phyloP scores from a whole-genome alignment of 441 rosid species.

The Adansonia madagascariensis region DNA sequence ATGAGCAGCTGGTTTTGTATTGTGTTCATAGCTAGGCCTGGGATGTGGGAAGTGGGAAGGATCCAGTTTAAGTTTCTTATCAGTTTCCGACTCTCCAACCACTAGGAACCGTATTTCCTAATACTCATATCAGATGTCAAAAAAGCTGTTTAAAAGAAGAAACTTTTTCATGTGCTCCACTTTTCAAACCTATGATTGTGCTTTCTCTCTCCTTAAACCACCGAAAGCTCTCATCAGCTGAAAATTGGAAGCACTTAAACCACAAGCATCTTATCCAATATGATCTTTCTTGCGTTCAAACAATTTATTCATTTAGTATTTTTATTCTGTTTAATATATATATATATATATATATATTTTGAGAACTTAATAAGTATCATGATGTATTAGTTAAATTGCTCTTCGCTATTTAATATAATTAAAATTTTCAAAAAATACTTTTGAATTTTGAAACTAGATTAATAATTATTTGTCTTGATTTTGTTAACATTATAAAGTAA shows the following conservation, averaged over 20 bases:
- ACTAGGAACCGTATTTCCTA: constrained; percentile 12
- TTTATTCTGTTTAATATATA: too few species aligned
- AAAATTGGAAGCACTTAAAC: not conserved
- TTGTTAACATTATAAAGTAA: too few species aligned
- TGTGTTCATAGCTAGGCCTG: constrained; percentile 26
- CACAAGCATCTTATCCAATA: constrained; percentile 18
- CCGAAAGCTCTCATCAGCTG: constrained; percentile 7
- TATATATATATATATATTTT: too few species aligned
- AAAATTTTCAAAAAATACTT: too few species aligned
- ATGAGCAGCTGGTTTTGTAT: constrained; percentile 20
- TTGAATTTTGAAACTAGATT: too few species aligned
- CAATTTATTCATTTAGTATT: not conserved
- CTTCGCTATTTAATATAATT: too few species aligned
- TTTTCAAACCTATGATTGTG: constrained; percentile 28
- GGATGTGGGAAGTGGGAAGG: constrained; percentile 15
- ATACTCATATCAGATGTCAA: constrained; percentile 11
- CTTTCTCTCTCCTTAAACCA: not conserved
- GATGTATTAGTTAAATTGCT: too few species aligned
- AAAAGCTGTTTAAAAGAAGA: constrained; percentile 18
- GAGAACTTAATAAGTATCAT: too few species aligned
- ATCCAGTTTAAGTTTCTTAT: constrained; percentile 27
- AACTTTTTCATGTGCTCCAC: constrained; percentile 26
- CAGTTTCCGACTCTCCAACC: constrained; percentile 26
- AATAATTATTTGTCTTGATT: too few species aligned
- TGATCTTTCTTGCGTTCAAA: not conserved